Evolutionary conservation across 768 basidiomycete species (phyloP).

Genomic region (Termitomyces sp.): DNA sequence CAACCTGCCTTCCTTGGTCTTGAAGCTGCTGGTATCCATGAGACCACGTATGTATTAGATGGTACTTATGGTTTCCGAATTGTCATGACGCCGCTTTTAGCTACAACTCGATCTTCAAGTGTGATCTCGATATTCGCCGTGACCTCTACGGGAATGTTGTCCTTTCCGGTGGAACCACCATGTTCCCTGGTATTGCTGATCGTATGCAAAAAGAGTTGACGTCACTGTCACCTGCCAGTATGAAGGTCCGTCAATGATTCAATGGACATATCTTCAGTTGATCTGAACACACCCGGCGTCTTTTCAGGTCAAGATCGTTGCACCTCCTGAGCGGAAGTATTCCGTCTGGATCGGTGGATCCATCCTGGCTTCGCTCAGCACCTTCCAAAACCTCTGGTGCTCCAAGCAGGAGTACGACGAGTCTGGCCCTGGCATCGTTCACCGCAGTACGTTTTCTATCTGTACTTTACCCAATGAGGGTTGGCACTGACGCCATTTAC

Average conservation of each 20-base stretch:
- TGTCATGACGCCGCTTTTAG: constrained; percentile 32
- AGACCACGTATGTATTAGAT: constrained; percentile 59
- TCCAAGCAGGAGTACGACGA: constrained; percentile 92
- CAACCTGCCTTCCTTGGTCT: constrained; percentile 87
- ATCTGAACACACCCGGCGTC: neutral
- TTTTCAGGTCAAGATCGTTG: constrained; percentile 77
- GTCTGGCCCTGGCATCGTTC: constrained; percentile 72
- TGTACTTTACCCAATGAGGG: neutral
- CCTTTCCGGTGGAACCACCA: constrained; percentile 86
- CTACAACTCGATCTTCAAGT: constrained; percentile 81
- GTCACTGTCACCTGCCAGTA: constrained; percentile 75
- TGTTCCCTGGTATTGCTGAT: constrained; percentile 96
- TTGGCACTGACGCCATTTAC: neutral
- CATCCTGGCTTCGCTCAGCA: constrained; percentile 82
- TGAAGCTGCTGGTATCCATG: constrained; percentile 88
- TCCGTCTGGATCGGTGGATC: constrained; percentile 94
- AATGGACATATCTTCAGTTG: neutral
- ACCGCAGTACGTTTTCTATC: constrained; percentile 53
- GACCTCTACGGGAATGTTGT: constrained; percentile 79
- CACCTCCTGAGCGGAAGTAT: constrained; percentile 92
- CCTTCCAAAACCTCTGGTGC: constrained; percentile 97
- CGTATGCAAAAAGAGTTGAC: constrained; percentile 95
- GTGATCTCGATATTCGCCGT: constrained; percentile 83
- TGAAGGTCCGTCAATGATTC: constrained; percentile 54
- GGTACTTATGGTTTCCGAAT: neutral